Evolutionary conservation across 495 filamentous ascomycete genomes (phyloP), one percentile per base, ranked within the genome.

Genomic region (Neurospora pannonica): DNA sequence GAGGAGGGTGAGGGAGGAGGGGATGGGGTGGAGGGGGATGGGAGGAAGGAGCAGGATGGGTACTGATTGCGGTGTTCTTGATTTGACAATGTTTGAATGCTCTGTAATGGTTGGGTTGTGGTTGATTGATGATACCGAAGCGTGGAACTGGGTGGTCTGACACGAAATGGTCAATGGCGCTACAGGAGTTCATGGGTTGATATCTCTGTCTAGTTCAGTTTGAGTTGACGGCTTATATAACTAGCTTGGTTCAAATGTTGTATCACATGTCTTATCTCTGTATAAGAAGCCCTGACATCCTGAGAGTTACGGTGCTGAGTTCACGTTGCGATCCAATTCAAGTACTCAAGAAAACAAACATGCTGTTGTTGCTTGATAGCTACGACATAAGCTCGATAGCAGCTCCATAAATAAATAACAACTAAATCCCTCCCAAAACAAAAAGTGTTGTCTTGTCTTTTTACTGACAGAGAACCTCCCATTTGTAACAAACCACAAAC

Each of bases 11-110:
- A 74, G 38, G 81, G 76, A 19, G n/a, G n/a, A n/a, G n/a, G n/a
- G n/a, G 83, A 79, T 19, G 84, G 83, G 0, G 84, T 74, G 39
- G 81, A 76, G 19, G 84, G 80, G 17, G 87, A 86, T 77, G 77
- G 80, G 31, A 85, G 89, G 71, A 84, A 81, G 78, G 89, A 92
- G 79, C 89, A 92, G 80, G 87, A 85, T 74, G 90, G 90, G 24
- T 88, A 88, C 76, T 88, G 72, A 82, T 70, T 34, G 17, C 15
- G 19, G 3, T 24, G n/a, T 8, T 2, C 11, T 28, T 5, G 3
- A 46, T 28, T 28, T 4, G 3, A n/a, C 1, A 4, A 4, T 46
- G 19, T 46, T 21, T 46, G 19, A 43, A n/a, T 46, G 21, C 0
- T 46, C 0, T 46, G 42, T 46, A 46, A 46, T 46, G 19, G 7